Base-by-base conservation (phyloP, 1,284 basidiomycete species). In the Malassezia arunalokei region DNA sequence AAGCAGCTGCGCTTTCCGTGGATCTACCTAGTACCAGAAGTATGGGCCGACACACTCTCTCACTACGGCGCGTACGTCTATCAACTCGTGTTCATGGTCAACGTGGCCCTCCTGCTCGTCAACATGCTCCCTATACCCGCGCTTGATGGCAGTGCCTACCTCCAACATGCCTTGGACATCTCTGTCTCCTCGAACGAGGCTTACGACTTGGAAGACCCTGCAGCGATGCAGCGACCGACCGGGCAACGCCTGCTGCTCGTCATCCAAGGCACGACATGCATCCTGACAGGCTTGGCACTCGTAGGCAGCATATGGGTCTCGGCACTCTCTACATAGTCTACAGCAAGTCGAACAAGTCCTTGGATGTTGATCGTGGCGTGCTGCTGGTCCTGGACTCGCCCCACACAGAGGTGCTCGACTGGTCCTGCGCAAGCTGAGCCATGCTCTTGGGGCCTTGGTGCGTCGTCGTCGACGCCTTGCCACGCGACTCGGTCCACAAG, bases 401-500 rank as follows among this genome's bases (percentile, higher is more conserved):
- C 53, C 53, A 55, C 15, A 55, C 48, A 4, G 47, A 44, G 37
- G 15, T 38, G 32, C 47, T 55, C 24, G 62, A 61, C 58, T 73
- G 64, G 43, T 71, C 59, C 55, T 65, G 64, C 48, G 73, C 73
- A 50, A 75, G 63, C 49, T 74, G 65, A 7, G 70, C 71, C 65
- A 75, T 68, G 43, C 65, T 65, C 65, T 66, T 64, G 15, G n/a
- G 35, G 3, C 39, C 49, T 5, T 49, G 32, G 32, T 49, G 47
- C 4, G 63, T 14, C 6, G 40, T n/a, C 20, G 28, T 14, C 20
- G 17, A n/a, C 9, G 40, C 44, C 42, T 59, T 62, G 31, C 84
- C 84, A 17, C 92, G 79, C 1, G 86, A 87, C 76, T 89, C 79
- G 15, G 81, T 81, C 86, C 87, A 95, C 55, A 95, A 75, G 71